phyloP scores from a whole-genome alignment of 257 asterid genomes.

The Striga asiatica region DNA sequence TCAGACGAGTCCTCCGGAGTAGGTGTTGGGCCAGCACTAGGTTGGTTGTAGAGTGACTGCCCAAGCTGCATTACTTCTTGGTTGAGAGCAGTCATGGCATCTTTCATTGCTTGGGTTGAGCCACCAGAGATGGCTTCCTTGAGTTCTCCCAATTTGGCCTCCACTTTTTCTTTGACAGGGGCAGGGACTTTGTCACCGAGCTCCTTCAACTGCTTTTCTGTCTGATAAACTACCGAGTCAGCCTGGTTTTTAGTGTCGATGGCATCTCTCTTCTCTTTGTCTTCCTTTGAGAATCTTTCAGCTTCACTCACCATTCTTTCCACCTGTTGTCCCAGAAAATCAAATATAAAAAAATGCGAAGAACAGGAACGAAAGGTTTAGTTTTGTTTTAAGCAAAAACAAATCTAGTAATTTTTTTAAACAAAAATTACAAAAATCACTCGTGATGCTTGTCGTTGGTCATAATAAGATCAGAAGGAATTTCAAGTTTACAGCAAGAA shows the following conservation, averaged over 20 bases:
- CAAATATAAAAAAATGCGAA: too few species aligned
- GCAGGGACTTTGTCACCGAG: constrained; percentile 80
- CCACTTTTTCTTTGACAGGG: too few species aligned
- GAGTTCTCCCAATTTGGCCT: constrained; percentile 74
- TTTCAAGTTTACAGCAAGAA: too few species aligned
- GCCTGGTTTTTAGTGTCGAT: constrained; percentile 84
- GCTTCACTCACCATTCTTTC: constrained; percentile 80
- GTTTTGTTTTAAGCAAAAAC: too few species aligned
- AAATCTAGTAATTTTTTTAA: too few species aligned
- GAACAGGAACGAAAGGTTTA: too few species aligned
- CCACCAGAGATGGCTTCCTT: constrained; percentile 64
- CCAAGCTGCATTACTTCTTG: constrained; percentile 95
- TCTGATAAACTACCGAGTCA: constrained; percentile 71
- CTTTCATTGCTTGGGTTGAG: constrained; percentile 61
- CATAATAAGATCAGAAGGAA: too few species aligned
- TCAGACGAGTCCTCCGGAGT: constrained; percentile 27
- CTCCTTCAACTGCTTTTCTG: constrained; percentile 80
- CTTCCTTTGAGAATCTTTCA: constrained; percentile 71
- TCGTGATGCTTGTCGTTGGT: too few species aligned
- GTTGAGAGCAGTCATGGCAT: constrained; percentile 68
- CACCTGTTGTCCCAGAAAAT: too few species aligned
- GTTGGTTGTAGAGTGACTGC: constrained; percentile 67
- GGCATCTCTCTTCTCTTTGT: constrained; percentile 83
- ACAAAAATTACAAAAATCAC: too few species aligned
- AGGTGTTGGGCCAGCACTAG: constrained; percentile 53